Evolutionary conservation across 208 protist genomes (phyloP).

Genomic region (Trypanosoma grayi): DNA sequence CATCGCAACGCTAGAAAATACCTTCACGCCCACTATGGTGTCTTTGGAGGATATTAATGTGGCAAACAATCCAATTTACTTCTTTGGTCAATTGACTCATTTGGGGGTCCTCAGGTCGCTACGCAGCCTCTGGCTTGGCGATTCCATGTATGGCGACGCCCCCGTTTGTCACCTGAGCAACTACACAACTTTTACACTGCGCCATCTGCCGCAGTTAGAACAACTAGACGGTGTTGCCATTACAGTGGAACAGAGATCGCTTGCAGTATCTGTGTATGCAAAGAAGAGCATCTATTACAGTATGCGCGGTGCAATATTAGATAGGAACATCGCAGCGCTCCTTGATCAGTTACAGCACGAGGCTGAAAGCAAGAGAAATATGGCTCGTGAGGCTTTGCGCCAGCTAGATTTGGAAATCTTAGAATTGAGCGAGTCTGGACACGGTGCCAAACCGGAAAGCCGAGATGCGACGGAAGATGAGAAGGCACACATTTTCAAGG

Average conservation of each 20-base stretch:
- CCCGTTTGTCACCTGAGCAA: conserved; percentile 92
- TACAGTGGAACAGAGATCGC: conserved; percentile 67
- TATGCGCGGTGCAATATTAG: conserved; percentile 90
- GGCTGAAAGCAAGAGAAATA: conserved; percentile 15
- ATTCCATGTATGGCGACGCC: conserved; percentile 92
- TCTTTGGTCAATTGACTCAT: conserved; percentile 84
- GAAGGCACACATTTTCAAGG: conserved; percentile 8
- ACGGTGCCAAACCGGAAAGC: background rate
- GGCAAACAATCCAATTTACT: conserved; percentile 76
- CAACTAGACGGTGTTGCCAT: conserved; percentile 79
- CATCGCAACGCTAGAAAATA: conserved; percentile 45
- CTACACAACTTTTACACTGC: conserved; percentile 91
- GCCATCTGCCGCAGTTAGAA: conserved; percentile 65
- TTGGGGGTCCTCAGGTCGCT: conserved; percentile 69
- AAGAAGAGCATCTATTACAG: conserved; percentile 96
- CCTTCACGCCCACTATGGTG: conserved; percentile 44
- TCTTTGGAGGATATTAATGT: conserved; percentile 90
- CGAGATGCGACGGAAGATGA: background rate
- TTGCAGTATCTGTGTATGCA: conserved; percentile 84
- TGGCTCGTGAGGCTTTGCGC: conserved; percentile 23
- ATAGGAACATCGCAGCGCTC: conserved; percentile 76
- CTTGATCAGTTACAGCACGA: conserved; percentile 27
- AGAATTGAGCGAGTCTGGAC: conserved; percentile 1
- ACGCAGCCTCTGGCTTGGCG: conserved; percentile 68
- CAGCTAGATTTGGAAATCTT: conserved; percentile 29